These are phyloP conservation scores for Prunus fruticosa DNA, from an alignment of 306 rosid genomes.

Conservation along the genomic window DNA sequence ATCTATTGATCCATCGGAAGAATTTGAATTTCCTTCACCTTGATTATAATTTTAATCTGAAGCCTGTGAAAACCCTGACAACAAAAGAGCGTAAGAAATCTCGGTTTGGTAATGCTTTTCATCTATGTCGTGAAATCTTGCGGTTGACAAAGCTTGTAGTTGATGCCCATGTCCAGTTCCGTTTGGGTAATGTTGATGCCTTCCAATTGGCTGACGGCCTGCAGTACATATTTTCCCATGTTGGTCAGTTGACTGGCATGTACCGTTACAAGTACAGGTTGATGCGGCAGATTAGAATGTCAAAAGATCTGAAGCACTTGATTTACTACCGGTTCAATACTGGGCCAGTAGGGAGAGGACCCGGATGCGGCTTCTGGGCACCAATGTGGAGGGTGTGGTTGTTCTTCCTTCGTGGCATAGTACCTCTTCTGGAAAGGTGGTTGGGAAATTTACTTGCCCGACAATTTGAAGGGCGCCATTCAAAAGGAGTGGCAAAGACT, in stretches of 20 bases:
- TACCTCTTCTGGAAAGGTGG: constrained; percentile 96
- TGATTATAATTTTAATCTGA: constrained; percentile 91
- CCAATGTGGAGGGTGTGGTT: constrained; percentile 99
- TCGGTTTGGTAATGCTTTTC: constrained; percentile 97
- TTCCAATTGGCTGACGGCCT: constrained; percentile 97
- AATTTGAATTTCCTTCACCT: constrained; percentile 97
- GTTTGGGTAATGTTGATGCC: constrained; percentile 98
- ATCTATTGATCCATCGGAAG: constrained; percentile 91
- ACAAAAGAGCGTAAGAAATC: constrained; percentile 97
- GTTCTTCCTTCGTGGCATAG: constrained; percentile 97
- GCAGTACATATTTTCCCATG: constrained; percentile 95
- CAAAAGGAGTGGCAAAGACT: constrained; percentile 98
- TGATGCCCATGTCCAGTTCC: constrained; percentile 97
- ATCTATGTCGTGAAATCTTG: constrained; percentile 95
- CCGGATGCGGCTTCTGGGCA: constrained; percentile 99
- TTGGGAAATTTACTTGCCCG: constrained; percentile 95
- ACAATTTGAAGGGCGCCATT: constrained; percentile 96
- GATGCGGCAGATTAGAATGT: constrained; percentile 99
- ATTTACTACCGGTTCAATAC: constrained; percentile 97
- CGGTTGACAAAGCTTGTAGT: constrained; percentile 97
- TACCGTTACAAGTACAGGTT: constrained; percentile 95
- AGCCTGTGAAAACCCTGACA: constrained; percentile 96
- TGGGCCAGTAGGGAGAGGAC: constrained; percentile 99
- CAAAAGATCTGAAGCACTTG: constrained; percentile 94
- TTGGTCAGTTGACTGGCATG: constrained; percentile 98